A percentile compares a stretch with the other conserved stretches of the same genome.
phyloP scores from a whole-genome alignment of 2,329 filamentous ascomycete genomes.

The Zymoseptoria brevis region DNA sequence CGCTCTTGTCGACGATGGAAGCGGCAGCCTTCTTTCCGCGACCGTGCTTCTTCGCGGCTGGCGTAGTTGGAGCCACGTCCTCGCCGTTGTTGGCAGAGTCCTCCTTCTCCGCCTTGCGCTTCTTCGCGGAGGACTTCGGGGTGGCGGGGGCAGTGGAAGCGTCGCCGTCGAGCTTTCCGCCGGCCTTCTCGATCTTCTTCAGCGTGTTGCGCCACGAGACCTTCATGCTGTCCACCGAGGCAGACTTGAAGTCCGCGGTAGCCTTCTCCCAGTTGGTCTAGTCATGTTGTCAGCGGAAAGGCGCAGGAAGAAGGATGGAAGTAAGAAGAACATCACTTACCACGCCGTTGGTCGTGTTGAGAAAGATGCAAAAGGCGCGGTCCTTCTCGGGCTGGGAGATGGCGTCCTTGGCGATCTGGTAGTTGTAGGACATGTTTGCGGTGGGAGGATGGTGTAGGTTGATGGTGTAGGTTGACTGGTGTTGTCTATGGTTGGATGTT shows the following conservation, averaged over 20 bases:
- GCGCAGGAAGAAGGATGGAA: neutral
- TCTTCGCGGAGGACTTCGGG: constrained; percentile 13
- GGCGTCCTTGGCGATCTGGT: constrained; percentile 16
- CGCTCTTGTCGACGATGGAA: constrained; percentile 32
- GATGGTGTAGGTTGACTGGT: neutral
- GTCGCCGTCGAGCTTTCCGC: constrained; percentile 11
- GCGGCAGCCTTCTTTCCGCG: constrained; percentile 27
- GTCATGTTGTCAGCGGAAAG: neutral
- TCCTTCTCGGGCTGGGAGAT: constrained; percentile 25
- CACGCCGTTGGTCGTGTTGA: constrained; percentile 15
- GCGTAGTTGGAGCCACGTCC: constrained; percentile 15
- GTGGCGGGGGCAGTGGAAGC: neutral
- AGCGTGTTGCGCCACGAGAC: constrained; percentile 12
- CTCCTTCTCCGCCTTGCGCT: constrained; percentile 21
- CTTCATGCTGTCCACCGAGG: constrained; percentile 22
- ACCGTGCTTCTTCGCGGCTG: constrained; percentile 33
- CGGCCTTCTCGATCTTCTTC: constrained; percentile 26
- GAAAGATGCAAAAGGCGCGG: constrained; percentile 22
- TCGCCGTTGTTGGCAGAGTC: neutral
- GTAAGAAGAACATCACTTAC: constrained; percentile 4
- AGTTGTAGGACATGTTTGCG: constrained; percentile 21
- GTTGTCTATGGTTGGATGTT: neutral
- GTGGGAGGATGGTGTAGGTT: neutral
- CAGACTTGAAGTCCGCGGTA: constrained; percentile 19
- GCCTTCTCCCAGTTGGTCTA: constrained; percentile 26